These are phyloP conservation scores for Cyberlindnera suaveolens DNA, from an alignment of 805 yeast genomes.

Conservation along the genomic window DNA sequence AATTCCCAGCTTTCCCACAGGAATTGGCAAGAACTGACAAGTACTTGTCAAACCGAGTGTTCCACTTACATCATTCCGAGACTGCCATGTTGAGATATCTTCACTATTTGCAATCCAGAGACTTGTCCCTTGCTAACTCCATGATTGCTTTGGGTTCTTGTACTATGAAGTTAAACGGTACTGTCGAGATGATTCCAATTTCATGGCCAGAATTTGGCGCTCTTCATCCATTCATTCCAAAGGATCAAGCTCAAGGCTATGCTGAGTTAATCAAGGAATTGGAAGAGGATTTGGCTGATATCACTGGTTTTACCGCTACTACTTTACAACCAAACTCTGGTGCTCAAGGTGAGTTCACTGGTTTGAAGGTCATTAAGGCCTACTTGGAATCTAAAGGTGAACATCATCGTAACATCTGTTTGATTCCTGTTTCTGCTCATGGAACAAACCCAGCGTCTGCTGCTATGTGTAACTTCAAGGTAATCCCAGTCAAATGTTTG, in stretches of 20 bases:
- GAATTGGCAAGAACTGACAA: conserved; percentile 49
- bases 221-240: conserved; percentile 91
- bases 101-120: conserved; percentile 78
- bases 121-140: conserved; percentile 87
- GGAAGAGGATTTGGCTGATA: conserved; percentile 79
- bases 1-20: conserved; percentile 45
- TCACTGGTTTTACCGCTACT: conserved; percentile 89
- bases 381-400: conserved; percentile 71
- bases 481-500: conserved; percentile 85
- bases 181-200: conserved; percentile 90
- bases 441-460: conserved; percentile 99
- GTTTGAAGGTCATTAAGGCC: conserved; percentile 76
- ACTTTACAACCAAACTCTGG: conserved; percentile 97
- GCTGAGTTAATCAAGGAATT: conserved; percentile 66
- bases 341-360: conserved; percentile 97
- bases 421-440: conserved; percentile 96
- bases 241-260: conserved; percentile 85
- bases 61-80: conserved; percentile 86
- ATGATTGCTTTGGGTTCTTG: conserved; percentile 98
- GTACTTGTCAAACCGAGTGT: conserved; percentile 67
- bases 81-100: conserved; percentile 91
- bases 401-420: conserved; percentile 71
- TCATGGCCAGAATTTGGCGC: conserved; percentile 90
- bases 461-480: conserved; percentile 93
- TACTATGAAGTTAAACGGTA: conserved; percentile 95